Conservation (phyloP, 306 rosid genomes). For the Cicer yamashitae region DNA sequence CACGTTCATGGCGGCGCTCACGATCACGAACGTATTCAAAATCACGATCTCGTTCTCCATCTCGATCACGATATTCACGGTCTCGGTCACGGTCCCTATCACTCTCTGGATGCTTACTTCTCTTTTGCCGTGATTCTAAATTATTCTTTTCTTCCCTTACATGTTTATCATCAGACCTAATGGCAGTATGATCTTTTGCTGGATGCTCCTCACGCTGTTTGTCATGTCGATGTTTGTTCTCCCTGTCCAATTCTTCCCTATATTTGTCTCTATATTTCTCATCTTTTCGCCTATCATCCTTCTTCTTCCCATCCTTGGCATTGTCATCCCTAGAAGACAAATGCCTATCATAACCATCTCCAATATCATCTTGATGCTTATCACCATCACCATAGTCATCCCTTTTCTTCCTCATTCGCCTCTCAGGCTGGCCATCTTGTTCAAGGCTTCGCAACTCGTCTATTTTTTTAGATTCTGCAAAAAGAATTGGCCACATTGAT, state of each 20-base stretch:
- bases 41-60: constrained; percentile 50
- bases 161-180: constrained; percentile 78
- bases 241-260: constrained; percentile 75
- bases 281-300: constrained; percentile 89
- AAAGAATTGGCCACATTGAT: constrained; percentile 34
- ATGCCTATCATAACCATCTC: constrained; percentile 64
- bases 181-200: constrained; percentile 66
- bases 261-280: constrained; percentile 78
- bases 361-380: constrained; percentile 66
- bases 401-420: constrained; percentile 69
- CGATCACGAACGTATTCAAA: constrained; percentile 56
- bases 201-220: constrained; percentile 74
- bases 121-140: constrained; percentile 72
- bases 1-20: constrained; percentile 52
- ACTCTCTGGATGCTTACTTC: constrained; percentile 69
- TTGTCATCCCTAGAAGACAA: constrained; percentile 70
- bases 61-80: constrained; percentile 39
- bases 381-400: constrained; percentile 68
- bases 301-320: constrained; percentile 72
- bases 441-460: constrained; percentile 76
- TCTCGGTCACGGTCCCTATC: constrained; percentile 54
- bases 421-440: constrained; percentile 72
- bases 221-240: constrained; percentile 76
- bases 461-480: constrained; percentile 62
- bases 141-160: constrained; percentile 75